A percentile compares a stretch with the other conserved stretches of the same genome.
Evolutionary conservation across 371 early-diverging fungal species (phyloP).

Genomic region (Chytridium lagenaria): DNA sequence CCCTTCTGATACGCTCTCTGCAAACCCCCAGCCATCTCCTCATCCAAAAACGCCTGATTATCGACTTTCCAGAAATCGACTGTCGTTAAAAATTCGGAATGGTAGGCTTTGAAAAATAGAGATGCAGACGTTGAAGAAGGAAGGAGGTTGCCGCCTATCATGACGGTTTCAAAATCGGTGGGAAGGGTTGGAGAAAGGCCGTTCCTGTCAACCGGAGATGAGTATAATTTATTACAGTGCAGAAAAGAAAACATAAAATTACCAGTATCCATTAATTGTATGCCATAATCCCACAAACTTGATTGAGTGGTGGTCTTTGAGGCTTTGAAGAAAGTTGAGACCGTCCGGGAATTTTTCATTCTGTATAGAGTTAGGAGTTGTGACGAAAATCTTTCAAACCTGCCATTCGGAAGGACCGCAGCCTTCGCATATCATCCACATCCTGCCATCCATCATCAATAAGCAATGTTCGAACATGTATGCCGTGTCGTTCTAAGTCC

Average conservation of each 20-base stretch:
- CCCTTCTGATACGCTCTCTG: conserved; percentile 37
- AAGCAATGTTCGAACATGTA: conserved; percentile 48
- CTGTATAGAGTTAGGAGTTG: background rate
- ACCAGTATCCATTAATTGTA: conserved; percentile 58
- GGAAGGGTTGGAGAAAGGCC: background rate
- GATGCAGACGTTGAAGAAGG: too few relatives aligned
- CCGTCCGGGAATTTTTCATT: conserved; percentile 22
- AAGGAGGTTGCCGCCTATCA: too few relatives aligned
- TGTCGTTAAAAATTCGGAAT: background rate
- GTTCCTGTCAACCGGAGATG: background rate
- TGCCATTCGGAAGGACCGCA: conserved; percentile 41
- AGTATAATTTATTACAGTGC: conserved; percentile 24
- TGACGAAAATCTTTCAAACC: conserved; percentile 24
- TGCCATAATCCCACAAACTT: conserved; percentile 58
- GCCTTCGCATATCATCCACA: background rate
- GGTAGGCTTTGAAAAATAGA: too few relatives aligned
- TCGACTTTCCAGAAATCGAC: conserved; percentile 58
- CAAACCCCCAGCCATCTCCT: conserved; percentile 22
- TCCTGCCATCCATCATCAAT: conserved; percentile 62
- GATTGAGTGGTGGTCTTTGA: conserved; percentile 37
- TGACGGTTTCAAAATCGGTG: too few relatives aligned
- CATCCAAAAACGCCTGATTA: conserved; percentile 49
- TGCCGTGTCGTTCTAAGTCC: conserved; percentile 27
- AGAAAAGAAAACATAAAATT: too few relatives aligned
- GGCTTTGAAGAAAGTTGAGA: background rate